Evolutionary conservation across 805 yeast species (phyloP).

Genomic region (Yarrowia divulgata): DNA sequence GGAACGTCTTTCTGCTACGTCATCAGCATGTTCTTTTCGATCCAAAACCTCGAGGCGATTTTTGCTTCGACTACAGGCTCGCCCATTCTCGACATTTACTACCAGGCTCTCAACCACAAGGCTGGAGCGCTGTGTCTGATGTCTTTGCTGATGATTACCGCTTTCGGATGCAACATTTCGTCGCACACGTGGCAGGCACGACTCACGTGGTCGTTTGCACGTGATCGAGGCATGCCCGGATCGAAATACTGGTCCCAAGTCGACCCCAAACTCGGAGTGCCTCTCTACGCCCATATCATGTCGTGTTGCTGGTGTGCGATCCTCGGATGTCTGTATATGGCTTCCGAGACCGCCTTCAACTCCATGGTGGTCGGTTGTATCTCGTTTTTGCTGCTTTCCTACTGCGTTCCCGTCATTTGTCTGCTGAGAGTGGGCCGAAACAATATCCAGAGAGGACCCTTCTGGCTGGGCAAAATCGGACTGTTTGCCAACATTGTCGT

Average conservation of each 20-base stretch:
- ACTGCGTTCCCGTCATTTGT: constrained; percentile 62
- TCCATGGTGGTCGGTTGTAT: constrained; percentile 69
- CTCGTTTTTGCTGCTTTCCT: constrained; percentile 64
- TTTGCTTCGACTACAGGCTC: constrained; percentile 59
- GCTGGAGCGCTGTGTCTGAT: constrained; percentile 62
- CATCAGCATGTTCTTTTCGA: constrained; percentile 58
- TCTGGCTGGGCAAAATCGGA: constrained; percentile 44
- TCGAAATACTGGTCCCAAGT: constrained; percentile 61
- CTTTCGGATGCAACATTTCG: constrained; percentile 65
- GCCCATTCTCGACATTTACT: constrained; percentile 68
- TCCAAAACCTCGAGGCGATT: constrained; percentile 60
- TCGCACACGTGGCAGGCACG: constrained; percentile 75
- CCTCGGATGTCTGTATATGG: constrained; percentile 68
- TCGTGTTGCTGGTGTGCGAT: constrained; percentile 61
- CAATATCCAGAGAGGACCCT: constrained; percentile 51
- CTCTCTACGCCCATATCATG: constrained; percentile 65
- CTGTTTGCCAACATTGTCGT: constrained; percentile 49
- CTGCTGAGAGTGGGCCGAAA: constrained; percentile 59
- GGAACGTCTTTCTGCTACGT: constrained; percentile 55
- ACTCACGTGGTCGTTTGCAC: constrained; percentile 70
- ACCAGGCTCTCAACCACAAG: constrained; percentile 61
- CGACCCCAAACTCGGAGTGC: constrained; percentile 58
- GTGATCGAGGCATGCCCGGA: constrained; percentile 68
- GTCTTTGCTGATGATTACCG: constrained; percentile 59
- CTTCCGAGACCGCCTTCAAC: constrained; percentile 70